Percentiles rank a stretch among this genome's conserved stretches.
These are phyloP conservation scores for Tothia fuscella DNA, from an alignment of 2,329 filamentous ascomycete genomes.

Conservation along the genomic window DNA sequence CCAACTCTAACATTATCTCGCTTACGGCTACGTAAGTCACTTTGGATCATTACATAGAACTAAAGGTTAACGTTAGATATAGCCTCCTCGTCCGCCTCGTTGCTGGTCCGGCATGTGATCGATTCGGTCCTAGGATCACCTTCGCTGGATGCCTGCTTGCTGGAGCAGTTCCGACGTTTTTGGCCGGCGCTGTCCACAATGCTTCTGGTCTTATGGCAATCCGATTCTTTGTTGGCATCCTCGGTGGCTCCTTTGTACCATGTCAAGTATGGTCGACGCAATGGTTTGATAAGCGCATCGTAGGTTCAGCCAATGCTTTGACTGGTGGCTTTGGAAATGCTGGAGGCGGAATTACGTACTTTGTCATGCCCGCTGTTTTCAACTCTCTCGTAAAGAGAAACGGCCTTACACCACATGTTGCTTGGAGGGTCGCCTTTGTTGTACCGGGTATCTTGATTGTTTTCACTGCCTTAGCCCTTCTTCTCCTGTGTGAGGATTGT, in stretches of 20 bases:
- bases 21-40: constrained; percentile 27
- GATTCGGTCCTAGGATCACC: constrained; percentile 66
- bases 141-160: constrained; percentile 63
- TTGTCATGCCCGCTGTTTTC: constrained; percentile 84
- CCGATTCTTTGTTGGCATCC: constrained; percentile 70
- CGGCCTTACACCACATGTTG: constrained; percentile 51
- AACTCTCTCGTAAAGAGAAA: constrained; percentile 52
- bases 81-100: constrained; percentile 61
- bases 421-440: constrained; percentile 77
- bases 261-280: constrained; percentile 89
- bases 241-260: constrained; percentile 68
- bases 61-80: constrained; percentile 10
- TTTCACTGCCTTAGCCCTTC: constrained; percentile 49
- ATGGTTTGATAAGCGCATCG: constrained; percentile 87
- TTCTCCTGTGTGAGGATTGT: constrained; percentile 68
- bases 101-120: constrained; percentile 75
- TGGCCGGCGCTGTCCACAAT: constrained; percentile 64
- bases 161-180: constrained; percentile 71
- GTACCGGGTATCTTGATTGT: constrained; percentile 71
- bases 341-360: constrained; percentile 51
- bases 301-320: constrained; percentile 78
- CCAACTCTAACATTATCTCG: constrained; percentile 85
- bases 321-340: constrained; percentile 79
- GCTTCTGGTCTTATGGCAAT: constrained; percentile 56
- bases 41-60: not conserved